Evolutionary conservation across 2,329 filamentous ascomycete genomes (phyloP), one percentile per base, ranked within the genome.

Genomic region (Talaromyces sp.): DNA sequence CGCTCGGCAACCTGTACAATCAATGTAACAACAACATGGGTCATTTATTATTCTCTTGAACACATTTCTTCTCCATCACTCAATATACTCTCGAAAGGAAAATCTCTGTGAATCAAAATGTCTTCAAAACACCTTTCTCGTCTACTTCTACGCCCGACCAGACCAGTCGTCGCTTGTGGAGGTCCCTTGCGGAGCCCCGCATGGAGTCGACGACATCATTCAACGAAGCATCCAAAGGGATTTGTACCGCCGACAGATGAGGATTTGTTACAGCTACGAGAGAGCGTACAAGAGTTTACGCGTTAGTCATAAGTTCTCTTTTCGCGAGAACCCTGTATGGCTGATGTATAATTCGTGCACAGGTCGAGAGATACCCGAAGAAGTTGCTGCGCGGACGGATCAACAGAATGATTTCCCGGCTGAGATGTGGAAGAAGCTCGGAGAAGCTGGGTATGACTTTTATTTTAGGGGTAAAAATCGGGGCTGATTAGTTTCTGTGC

Each of bases 391-490:
- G 10, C 79, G 79, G 57, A 95, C 91, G n/a, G 93, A 99, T 77
- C 83, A 84, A 69, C 81, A 81, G 69, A 97, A 97, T 81, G 85
- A 84, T 51, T 99, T 99, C 73, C 94, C 94, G 3, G 82, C 84
- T 53, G 85, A 88, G 6, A 93, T 99, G 88, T 99, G 94, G 94
- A 80, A 82, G 72, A 97, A 96, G 77, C 80, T 99, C 52, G 94
- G 94, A 62, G 88, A 91, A 63, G 94, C 94, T 35, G 94, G 84
- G 69, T 80, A 71, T 40, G 61, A n/a, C n/a, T 40, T 10, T 28
- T n/a, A 19, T 5, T 15, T 7, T 53, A n/a, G n/a, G 8, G 15
- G 5, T 56, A 1, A 28, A 37, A 13, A 3, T 15, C 13, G 15
- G 25, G 25, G 25, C 25, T 28, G 25, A 28, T 4, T 28, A 28